Conservation (phyloP, 805 yeast genomes). For the Pichia manshurica region DNA sequence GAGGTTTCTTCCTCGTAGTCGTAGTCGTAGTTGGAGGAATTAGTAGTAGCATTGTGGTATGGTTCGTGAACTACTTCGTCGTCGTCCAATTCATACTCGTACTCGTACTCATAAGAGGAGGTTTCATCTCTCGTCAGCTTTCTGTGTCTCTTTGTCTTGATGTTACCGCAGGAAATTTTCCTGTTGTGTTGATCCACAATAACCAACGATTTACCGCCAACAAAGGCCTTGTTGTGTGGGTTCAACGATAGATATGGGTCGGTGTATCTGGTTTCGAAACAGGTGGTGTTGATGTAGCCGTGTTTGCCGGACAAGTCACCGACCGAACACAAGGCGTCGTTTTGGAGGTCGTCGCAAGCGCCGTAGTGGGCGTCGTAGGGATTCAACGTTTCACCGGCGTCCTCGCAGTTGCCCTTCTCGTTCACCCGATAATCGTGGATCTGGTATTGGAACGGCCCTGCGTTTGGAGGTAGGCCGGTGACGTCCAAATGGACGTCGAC, state of each 20-base stretch:
- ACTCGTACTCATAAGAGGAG: no score
- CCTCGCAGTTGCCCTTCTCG: constrained; percentile 45
- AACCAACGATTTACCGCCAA: constrained; percentile 52
- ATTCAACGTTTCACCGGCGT: constrained; percentile 54
- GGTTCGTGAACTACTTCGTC: background rate
- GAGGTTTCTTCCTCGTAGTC: constrained; percentile 4
- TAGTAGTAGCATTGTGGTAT: constrained; percentile 11
- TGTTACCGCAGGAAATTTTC: constrained; percentile 59
- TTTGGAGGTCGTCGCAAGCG: constrained; percentile 42
- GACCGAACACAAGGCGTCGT: constrained; percentile 57
- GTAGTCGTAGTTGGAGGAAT: background rate
- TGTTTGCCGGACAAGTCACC: constrained; percentile 79
- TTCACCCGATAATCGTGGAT: constrained; percentile 57
- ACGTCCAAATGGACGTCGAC: constrained; percentile 66
- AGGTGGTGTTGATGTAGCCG: constrained; percentile 65
- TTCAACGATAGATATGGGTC: constrained; percentile 65
- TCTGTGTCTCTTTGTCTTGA: constrained; percentile 30
- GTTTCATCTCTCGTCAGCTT: constrained; percentile 24
- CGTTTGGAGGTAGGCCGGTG: constrained; percentile 59
- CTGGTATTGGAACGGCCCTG: constrained; percentile 68
- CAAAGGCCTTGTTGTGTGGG: constrained; percentile 47
- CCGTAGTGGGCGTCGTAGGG: constrained; percentile 53
- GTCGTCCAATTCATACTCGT: background rate
- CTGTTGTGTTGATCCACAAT: constrained; percentile 52
- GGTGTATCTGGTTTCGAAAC: constrained; percentile 55